Evolutionary conservation across 495 filamentous ascomycete genomes (phyloP).

Genomic region (Podospora fimiseda): DNA sequence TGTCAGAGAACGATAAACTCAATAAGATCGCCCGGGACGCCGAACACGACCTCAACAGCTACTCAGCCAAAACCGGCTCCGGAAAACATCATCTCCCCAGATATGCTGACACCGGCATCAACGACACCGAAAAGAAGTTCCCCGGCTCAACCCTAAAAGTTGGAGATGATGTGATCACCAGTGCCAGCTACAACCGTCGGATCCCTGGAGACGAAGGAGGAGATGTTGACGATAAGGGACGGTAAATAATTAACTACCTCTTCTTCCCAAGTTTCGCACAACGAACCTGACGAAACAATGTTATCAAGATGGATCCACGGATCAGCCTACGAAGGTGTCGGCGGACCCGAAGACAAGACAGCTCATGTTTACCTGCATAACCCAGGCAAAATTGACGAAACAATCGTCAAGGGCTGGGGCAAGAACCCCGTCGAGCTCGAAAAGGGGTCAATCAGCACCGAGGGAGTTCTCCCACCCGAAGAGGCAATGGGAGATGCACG

Average conservation of each 20-base stretch:
- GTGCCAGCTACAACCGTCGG: conserved; percentile 28
- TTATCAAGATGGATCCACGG: conserved; percentile 13
- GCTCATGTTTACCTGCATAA: conserved; percentile 24
- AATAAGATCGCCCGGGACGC: conserved; percentile 37
- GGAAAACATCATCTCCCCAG: conserved; percentile 7
- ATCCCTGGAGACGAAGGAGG: conserved; percentile 38
- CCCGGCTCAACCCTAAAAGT: conserved; percentile 26
- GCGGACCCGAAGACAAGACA: conserved; percentile 30
- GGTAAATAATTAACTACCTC: conserved; percentile 19
- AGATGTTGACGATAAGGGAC: conserved; percentile 27
- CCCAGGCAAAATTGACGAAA: conserved; percentile 20
- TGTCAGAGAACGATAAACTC: conserved; percentile 11
- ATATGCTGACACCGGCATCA: conserved; percentile 28
- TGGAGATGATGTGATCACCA: conserved; percentile 29
- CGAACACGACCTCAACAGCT: conserved; percentile 43
- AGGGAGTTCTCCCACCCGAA: conserved; percentile 9
- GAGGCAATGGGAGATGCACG: background rate
- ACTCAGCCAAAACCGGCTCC: conserved; percentile 37
- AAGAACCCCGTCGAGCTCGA: conserved; percentile 6
- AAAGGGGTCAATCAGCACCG: background rate
- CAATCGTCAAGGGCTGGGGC: conserved; percentile 11
- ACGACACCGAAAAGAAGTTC: conserved; percentile 29
- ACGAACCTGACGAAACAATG: background rate
- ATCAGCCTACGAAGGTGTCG: conserved; percentile 26
- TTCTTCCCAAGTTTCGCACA: background rate